Conservation (phyloP, 805 yeast genomes). For the Maudiozyma barnettii region DNA sequence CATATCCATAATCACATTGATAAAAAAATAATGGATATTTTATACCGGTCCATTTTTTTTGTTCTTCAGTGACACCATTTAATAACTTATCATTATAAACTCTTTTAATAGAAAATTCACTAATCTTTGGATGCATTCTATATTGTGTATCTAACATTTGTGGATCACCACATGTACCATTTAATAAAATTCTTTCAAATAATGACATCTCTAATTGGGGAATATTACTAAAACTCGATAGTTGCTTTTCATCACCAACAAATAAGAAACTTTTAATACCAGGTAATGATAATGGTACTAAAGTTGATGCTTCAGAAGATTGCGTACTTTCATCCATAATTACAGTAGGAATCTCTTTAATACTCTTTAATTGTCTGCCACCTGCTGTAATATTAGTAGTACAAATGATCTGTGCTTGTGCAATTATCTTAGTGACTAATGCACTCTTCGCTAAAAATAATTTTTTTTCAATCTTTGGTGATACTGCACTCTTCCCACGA, state of each 20-base stretch:
- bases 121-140: slow-evolving; percentile 57
- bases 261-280: slow-evolving; percentile 59
- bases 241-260: slow-evolving; percentile 70
- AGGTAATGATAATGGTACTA: slow-evolving; percentile 61
- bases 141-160: slow-evolving; percentile 63
- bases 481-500: slow-evolving; percentile 33
- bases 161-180: slow-evolving; percentile 51
- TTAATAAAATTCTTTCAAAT: slow-evolving; percentile 55
- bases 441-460: slow-evolving; percentile 36
- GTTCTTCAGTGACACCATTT: slow-evolving; percentile 50
- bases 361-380: slow-evolving; percentile 49
- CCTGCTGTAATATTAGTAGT: slow-evolving; percentile 70
- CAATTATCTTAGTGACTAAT: slow-evolving; percentile 41
- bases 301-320: slow-evolving; percentile 61
- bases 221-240: slow-evolving; percentile 61
- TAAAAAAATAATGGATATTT: slow-evolving; percentile 56
- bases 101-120: slow-evolving; percentile 46
- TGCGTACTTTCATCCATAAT: slow-evolving; percentile 77
- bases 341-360: slow-evolving; percentile 51
- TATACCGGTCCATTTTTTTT: slow-evolving; percentile 39
- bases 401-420: slow-evolving; percentile 60
- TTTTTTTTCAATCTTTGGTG: slow-evolving; percentile 42
- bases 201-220: slow-evolving; percentile 57
- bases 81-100: slow-evolving; percentile 42
- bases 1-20: slow-evolving; percentile 40